phyloP scores from a whole-genome alignment of 495 filamentous ascomycete genomes.

The Neurospora cerealis region DNA sequence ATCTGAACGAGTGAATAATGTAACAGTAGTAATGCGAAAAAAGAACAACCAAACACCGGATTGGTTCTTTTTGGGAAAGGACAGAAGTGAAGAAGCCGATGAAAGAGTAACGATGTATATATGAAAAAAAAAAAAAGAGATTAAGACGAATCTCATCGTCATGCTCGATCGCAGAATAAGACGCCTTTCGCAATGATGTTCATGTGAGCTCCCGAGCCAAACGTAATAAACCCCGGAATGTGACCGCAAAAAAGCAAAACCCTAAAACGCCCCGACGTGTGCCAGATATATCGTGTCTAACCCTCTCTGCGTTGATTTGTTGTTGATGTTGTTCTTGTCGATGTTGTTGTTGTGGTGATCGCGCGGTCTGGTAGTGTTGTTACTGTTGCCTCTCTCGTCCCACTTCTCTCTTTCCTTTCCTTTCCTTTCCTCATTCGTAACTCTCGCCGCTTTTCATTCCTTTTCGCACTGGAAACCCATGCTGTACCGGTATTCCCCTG shows the following conservation, averaged over 20 bases:
- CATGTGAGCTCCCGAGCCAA: neutral
- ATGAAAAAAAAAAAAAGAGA: neutral
- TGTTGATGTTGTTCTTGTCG: neutral
- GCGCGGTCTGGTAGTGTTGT: neutral
- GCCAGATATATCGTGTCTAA: neutral
- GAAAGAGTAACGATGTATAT: neutral
- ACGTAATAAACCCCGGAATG: neutral
- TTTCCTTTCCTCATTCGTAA: neutral
- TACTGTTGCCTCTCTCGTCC: neutral
- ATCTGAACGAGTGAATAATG: neutral
- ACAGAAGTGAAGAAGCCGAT: neutral
- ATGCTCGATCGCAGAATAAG: neutral
- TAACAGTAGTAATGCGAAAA: neutral
- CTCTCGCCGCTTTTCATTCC: neutral
- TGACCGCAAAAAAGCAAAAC: neutral
- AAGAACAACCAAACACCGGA: neutral
- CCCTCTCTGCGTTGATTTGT: neutral
- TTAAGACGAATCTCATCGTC: neutral
- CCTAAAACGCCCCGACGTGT: neutral
- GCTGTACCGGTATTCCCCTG: slow-evolving; percentile 21
- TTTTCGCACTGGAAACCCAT: slow-evolving; percentile 35
- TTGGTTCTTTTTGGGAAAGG: neutral
- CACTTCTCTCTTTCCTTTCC: neutral
- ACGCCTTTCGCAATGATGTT: neutral
- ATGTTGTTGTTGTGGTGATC: neutral